Conservation (phyloP, 2,329 filamentous ascomycete species). For the Pseudogymnoascus sp. region DNA sequence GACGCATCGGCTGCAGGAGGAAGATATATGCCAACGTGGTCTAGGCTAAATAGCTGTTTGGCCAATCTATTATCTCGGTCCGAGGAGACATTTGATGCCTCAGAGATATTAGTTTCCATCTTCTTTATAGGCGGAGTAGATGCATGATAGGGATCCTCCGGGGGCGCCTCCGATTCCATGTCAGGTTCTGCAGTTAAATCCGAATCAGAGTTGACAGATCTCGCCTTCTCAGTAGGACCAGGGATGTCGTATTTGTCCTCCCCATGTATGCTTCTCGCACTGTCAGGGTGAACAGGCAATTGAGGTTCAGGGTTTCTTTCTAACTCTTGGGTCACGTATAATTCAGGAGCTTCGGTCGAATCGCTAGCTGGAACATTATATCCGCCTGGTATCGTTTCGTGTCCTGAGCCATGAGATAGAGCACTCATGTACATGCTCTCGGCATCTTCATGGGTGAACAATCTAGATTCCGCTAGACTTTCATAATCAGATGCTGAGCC, state of each 20-base stretch:
- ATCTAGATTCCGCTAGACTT: conserved; percentile 54
- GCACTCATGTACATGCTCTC: conserved; percentile 83
- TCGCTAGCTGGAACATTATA: background rate
- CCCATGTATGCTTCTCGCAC: background rate
- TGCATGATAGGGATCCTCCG: background rate
- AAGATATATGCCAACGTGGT: conserved; percentile 30
- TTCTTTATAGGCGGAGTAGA: conserved; percentile 17
- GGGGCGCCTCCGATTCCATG: conserved; percentile 10
- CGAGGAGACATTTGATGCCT: conserved; percentile 22
- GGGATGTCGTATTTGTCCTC: background rate
- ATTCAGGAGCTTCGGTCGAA: background rate
- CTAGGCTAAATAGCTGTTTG: conserved; percentile 30
- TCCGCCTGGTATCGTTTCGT: conserved; percentile 12
- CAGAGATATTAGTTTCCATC: conserved; percentile 20
- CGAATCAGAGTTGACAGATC: background rate
- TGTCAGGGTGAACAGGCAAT: background rate
- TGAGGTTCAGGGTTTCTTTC: background rate
- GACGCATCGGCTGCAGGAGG: conserved; percentile 15
- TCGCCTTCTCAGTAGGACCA: background rate
- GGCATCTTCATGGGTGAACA: conserved; percentile 73
- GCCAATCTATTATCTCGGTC: conserved; percentile 23
- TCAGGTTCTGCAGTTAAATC: conserved; percentile 3
- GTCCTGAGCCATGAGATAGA: conserved; percentile 38
- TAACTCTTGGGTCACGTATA: background rate
- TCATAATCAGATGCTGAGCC: conserved; percentile 26